Evolutionary conservation across 495 filamentous ascomycete genomes (phyloP).

Genomic region (Cercophora scortea): DNA sequence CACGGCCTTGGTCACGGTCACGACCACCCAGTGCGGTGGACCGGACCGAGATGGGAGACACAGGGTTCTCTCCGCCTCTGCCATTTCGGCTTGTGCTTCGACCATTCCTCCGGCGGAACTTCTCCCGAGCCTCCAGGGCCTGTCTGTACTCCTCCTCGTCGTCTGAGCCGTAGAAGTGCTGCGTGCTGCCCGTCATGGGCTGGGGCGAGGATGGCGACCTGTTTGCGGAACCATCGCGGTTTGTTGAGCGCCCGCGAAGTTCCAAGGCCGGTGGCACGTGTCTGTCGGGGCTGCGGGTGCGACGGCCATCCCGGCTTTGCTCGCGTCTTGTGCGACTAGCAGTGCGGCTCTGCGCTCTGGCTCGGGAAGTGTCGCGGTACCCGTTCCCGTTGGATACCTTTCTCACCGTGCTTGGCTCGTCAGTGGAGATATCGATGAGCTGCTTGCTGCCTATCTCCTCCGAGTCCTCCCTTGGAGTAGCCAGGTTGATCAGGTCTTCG

Average conservation of each 20-base stretch:
- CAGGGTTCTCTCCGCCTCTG: conserved; percentile 2
- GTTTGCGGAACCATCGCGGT: conserved; percentile 45
- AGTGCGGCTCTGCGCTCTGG: conserved; percentile 30
- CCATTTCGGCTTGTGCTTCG: conserved; percentile 50
- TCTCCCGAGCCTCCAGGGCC: conserved; percentile 54
- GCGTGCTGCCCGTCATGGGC: conserved; percentile 48
- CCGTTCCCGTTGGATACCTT: conserved; percentile 21
- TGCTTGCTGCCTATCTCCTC: conserved; percentile 3
- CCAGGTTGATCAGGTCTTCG: conserved; percentile 61
- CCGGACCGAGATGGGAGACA: conserved; percentile 18
- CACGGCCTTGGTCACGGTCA: conserved; percentile 26
- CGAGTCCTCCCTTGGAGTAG: conserved; percentile 29
- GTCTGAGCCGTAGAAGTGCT: conserved; percentile 35
- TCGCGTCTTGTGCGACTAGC: conserved; percentile 32
- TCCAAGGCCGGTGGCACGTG: conserved; percentile 43
- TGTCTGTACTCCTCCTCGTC: conserved; percentile 56
- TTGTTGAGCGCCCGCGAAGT: conserved; percentile 42
- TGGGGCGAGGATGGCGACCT: conserved; percentile 77
- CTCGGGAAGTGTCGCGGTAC: conserved; percentile 13
- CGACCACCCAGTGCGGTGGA: conserved; percentile 4
- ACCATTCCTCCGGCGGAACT: conserved; percentile 49
- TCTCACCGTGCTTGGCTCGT: conserved; percentile 31
- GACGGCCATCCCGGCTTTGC: conserved; percentile 16
- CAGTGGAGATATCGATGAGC: conserved; percentile 15
- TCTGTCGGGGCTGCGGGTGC: conserved; percentile 35